Conservation (phyloP, 306 rosid genomes). For the Trifolium subterraneum region DNA sequence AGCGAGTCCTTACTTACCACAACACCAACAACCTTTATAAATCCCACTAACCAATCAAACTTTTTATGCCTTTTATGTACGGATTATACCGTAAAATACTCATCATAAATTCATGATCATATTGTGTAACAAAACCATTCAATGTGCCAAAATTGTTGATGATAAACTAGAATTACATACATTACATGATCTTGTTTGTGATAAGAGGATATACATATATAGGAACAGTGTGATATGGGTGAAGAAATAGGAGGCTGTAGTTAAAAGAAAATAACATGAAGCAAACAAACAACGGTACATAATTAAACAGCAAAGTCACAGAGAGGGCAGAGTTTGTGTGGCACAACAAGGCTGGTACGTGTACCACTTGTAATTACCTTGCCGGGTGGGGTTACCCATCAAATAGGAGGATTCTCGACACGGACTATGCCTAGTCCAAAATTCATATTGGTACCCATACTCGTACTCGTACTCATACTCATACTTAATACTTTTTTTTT, state of each 20-base stretch:
- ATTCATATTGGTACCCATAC: no score
- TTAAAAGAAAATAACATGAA: background rate
- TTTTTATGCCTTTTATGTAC: background rate
- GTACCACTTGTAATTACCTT: constrained; percentile 1
- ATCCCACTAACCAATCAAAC: constrained; percentile 38
- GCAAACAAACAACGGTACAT: background rate
- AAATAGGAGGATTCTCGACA: background rate
- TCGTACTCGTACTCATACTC: no score
- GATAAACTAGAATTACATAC: background rate
- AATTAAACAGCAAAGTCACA: background rate
- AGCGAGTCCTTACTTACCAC: constrained; percentile 36
- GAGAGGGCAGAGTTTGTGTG: constrained; percentile 53
- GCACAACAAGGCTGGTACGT: constrained; percentile 32
- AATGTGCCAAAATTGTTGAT: no score
- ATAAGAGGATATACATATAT: background rate
- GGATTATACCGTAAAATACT: background rate
- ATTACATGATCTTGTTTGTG: background rate
- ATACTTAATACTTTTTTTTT: no score
- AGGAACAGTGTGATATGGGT: constrained; percentile 1
- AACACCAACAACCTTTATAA: constrained; percentile 17
- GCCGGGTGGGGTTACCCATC: constrained; percentile 46
- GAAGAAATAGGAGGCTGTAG: background rate
- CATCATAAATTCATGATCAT: background rate
- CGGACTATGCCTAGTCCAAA: no score
- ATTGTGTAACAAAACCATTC: background rate